These are phyloP conservation scores for Neurospora pannonica DNA, from an alignment of 495 filamentous ascomycete genomes.

Conservation along the genomic window DNA sequence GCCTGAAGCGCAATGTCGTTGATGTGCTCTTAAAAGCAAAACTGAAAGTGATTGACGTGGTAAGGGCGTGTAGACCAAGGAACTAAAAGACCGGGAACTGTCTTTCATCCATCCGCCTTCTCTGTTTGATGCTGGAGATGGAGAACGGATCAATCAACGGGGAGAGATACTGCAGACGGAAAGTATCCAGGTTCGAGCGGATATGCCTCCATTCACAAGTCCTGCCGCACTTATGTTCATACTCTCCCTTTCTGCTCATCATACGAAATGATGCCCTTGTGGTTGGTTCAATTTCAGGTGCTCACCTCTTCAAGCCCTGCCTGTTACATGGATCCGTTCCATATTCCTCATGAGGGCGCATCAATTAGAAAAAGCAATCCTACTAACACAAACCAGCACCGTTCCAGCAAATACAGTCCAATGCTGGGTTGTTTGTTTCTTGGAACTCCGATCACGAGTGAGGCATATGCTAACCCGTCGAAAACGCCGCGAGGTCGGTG, in stretches of 20 bases:
- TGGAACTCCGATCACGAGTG: too few relatives aligned
- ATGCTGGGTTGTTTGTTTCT: background rate
- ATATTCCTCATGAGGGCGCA: background rate
- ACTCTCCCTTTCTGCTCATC: background rate
- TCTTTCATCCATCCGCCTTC: background rate
- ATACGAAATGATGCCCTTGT: background rate
- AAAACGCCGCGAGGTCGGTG: too few relatives aligned
- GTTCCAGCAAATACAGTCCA: background rate
- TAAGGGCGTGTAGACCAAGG: background rate
- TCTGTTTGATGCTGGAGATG: background rate
- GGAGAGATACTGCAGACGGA: background rate
- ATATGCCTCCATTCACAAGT: background rate
- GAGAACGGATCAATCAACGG: background rate
- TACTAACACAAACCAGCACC: background rate
- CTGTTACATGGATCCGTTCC: background rate
- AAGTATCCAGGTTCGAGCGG: background rate
- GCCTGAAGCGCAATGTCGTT: too few relatives aligned
- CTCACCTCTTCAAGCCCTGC: background rate
- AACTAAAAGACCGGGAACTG: background rate
- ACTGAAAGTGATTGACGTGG: background rate
- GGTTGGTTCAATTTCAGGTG: background rate
- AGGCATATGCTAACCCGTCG: too few relatives aligned
- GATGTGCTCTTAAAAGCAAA: background rate
- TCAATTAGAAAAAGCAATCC: background rate
- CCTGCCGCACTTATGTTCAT: background rate